These are phyloP conservation scores for Verticillium albo-atrum DNA, from an alignment of 2,329 filamentous ascomycete species.

Conservation along the genomic window DNA sequence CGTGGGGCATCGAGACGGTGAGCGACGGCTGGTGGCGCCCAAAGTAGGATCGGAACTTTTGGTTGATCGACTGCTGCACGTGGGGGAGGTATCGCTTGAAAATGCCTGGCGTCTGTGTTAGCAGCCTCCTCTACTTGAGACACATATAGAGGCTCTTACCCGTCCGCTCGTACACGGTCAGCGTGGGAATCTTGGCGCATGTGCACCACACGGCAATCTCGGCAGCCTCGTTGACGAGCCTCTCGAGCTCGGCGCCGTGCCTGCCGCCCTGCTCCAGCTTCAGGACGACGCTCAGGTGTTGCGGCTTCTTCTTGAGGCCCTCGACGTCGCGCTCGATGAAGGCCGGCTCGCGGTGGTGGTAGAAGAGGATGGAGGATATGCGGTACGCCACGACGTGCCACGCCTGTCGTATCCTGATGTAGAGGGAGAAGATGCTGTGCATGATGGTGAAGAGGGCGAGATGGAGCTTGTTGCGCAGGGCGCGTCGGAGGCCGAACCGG, in stretches of 20 bases:
- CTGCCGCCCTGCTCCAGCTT: slow-evolving; percentile 66
- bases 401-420: slow-evolving; percentile 74
- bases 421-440: slow-evolving; percentile 82
- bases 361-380: slow-evolving; percentile 77
- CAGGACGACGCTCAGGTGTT: slow-evolving; percentile 84
- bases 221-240: slow-evolving; percentile 82
- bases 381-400: slow-evolving; percentile 77
- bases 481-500: slow-evolving; percentile 54
- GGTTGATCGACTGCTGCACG: slow-evolving; percentile 72
- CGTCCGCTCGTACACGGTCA: slow-evolving; percentile 90
- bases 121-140: no score
- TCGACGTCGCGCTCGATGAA: slow-evolving; percentile 85
- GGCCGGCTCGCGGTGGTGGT: slow-evolving; percentile 93
- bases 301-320: slow-evolving; percentile 67
- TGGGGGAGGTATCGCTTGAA: slow-evolving; percentile 87
- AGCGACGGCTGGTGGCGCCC: slow-evolving; percentile 69
- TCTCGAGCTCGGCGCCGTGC: slow-evolving; percentile 71
- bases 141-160: no score
- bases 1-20: slow-evolving; percentile 44
- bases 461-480: slow-evolving; percentile 60
- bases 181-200: slow-evolving; percentile 77
- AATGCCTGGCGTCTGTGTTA: slow-evolving; percentile 57
- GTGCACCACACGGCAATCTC: slow-evolving; percentile 93
- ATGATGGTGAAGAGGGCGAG: slow-evolving; percentile 63
- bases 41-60: slow-evolving; percentile 84